A percentile compares a stretch with the other conserved stretches of the same genome.
Evolutionary conservation across 768 basidiomycete species (phyloP).

Genomic region (Leucosporidium scottii): DNA sequence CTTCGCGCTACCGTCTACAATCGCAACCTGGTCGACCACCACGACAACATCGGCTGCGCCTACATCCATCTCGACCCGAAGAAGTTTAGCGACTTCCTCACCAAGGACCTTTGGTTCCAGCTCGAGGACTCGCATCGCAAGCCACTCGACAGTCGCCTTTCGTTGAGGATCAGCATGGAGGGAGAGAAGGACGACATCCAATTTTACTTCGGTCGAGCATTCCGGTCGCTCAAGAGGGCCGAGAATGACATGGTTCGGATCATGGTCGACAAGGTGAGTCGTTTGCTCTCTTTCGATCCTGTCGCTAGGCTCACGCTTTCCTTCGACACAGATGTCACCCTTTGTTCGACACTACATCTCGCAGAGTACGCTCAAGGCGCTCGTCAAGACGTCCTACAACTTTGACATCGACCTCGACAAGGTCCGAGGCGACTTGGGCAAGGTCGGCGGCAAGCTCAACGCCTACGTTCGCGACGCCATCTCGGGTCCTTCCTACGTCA

Average conservation of each 20-base stretch:
- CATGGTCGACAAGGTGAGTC: constrained; percentile 86
- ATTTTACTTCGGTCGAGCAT: constrained; percentile 94
- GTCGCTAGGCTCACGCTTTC: no score
- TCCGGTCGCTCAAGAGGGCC: constrained; percentile 79
- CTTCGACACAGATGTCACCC: constrained; percentile 68
- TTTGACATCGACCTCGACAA: constrained; percentile 76
- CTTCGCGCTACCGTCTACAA: constrained; percentile 92
- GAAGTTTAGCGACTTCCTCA: constrained; percentile 76
- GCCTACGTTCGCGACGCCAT: constrained; percentile 38
- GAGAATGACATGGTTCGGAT: constrained; percentile 92
- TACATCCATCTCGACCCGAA: constrained; percentile 87
- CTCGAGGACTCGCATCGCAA: constrained; percentile 55
- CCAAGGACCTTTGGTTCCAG: constrained; percentile 87
- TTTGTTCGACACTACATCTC: constrained; percentile 53
- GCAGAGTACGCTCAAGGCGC: constrained; percentile 28
- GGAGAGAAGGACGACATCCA: constrained; percentile 97
- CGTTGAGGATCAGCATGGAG: constrained; percentile 92
- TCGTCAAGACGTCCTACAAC: constrained; percentile 26
- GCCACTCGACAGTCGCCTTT: constrained; percentile 58
- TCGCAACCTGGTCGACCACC: constrained; percentile 81
- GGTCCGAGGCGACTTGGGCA: constrained; percentile 54
- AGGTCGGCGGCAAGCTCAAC: constrained; percentile 58
- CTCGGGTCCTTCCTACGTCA: not conserved
- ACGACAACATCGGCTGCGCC: constrained; percentile 71
- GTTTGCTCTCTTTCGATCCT: not conserved